phyloP scores from a whole-genome alignment of 441 rosid species.

The Viola pubescens region DNA sequence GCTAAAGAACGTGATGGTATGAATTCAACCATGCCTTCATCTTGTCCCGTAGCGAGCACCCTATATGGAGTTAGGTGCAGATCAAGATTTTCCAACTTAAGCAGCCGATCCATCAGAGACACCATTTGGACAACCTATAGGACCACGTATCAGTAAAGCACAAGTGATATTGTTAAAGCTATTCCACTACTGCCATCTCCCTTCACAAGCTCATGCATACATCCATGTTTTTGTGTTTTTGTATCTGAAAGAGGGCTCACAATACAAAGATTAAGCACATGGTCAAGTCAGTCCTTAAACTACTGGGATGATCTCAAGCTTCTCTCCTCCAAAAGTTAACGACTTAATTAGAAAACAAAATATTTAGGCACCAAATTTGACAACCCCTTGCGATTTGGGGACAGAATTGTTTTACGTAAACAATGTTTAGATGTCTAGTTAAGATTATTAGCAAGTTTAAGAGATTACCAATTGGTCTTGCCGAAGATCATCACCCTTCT shows the following conservation, averaged over 20 bases:
- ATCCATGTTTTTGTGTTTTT: background rate
- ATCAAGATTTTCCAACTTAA: constrained; percentile 93
- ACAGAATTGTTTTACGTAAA: background rate
- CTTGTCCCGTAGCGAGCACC: constrained; percentile 96
- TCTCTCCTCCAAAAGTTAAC: no score
- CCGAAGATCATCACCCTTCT: constrained; percentile 97
- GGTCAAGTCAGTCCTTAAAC: no score
- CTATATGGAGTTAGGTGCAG: constrained; percentile 86
- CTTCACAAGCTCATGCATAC: background rate
- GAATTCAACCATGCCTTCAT: constrained; percentile 98
- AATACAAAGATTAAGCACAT: no score
- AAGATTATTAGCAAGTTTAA: constrained; percentile 10
- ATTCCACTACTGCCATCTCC: background rate
- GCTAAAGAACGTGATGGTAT: constrained; percentile 92
- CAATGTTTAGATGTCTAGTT: background rate
- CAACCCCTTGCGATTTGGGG: no score
- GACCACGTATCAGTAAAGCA: constrained; percentile 20
- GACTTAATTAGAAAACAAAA: no score
- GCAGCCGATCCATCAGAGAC: constrained; percentile 95
- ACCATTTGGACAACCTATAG: constrained; percentile 97
- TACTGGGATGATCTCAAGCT: no score
- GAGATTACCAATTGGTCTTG: constrained; percentile 91
- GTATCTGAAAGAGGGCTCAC: no score
- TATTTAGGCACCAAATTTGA: no score
- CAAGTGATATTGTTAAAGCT: constrained; percentile 8